phyloP scores from a whole-genome alignment of 2,329 filamentous ascomycete species.

The Cladosporium sp. region DNA sequence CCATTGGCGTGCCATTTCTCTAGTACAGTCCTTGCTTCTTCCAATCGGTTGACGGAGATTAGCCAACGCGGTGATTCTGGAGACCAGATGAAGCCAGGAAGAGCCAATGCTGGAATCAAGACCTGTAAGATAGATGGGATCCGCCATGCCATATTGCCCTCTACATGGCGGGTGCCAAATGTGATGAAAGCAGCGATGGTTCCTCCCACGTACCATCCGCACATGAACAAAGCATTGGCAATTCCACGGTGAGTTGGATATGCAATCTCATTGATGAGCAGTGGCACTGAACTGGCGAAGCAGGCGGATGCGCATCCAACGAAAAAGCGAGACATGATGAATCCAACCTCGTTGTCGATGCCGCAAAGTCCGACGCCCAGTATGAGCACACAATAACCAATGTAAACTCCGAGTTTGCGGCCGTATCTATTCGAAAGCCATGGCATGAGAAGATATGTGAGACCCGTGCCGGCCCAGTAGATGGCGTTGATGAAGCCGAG shows the following conservation, averaged over 20 bases:
- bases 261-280: constrained; percentile 43
- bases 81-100: constrained; percentile 48
- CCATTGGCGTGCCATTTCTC: constrained; percentile 40
- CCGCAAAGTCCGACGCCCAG: constrained; percentile 23
- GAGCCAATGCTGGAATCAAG: constrained; percentile 47
- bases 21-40: constrained; percentile 55
- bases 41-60: constrained; percentile 35
- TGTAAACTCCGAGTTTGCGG: constrained; percentile 29
- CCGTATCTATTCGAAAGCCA: constrained; percentile 34
- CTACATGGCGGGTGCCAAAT: constrained; percentile 44
- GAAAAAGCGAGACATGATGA: constrained; percentile 35
- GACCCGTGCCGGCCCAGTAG: constrained; percentile 25
- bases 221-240: constrained; percentile 33
- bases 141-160: constrained; percentile 42
- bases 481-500: constrained; percentile 27
- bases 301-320: constrained; percentile 34
- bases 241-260: constrained; percentile 38
- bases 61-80: constrained; percentile 52
- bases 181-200: constrained; percentile 14
- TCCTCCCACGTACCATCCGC: constrained; percentile 29
- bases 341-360: constrained; percentile 26
- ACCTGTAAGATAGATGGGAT: constrained; percentile 44
- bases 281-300: constrained; percentile 30
- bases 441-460: constrained; percentile 28
- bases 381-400: constrained; percentile 32